Evolutionary conservation across 176 grass and related monocot species (phyloP).

Genomic region (Oryza glaberrima): DNA sequence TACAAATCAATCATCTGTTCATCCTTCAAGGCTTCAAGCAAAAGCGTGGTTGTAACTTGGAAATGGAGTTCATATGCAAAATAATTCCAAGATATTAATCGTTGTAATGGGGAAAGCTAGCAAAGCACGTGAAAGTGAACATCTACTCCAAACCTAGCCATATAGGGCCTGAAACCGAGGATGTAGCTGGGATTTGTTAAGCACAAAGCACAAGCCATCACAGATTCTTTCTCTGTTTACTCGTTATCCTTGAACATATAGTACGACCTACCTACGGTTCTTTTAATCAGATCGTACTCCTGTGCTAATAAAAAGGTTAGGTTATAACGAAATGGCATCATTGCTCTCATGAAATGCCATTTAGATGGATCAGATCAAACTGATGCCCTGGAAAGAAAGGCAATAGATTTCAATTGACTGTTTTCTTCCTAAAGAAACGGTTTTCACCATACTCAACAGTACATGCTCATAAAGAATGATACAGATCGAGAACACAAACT

Average conservation of each 20-base stretch:
- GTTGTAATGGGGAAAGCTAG: constrained; percentile 40
- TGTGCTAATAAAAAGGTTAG: constrained; percentile 40
- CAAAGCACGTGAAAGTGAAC: constrained; percentile 52
- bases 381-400: background rate
- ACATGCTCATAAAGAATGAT: background rate
- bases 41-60: background rate
- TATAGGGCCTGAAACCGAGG: constrained; percentile 28
- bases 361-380: background rate
- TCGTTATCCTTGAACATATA: constrained; percentile 34
- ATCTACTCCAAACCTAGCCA: constrained; percentile 28
- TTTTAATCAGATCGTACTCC: constrained; percentile 52
- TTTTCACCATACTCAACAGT: background rate
- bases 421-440: background rate
- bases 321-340: constrained; percentile 35
- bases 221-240: constrained; percentile 52
- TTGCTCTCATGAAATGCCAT: constrained; percentile 43
- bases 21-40: constrained; percentile 22
- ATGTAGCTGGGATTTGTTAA: constrained; percentile 40
- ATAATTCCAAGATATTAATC: background rate
- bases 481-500: background rate
- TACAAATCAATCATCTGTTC: background rate
- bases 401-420: background rate
- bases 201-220: constrained; percentile 39
- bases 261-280: constrained; percentile 45
- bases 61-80: too few species aligned